Evolutionary conservation across 2,329 filamentous ascomycete species (phyloP), one percentile per base, ranked within the genome.

Genomic region (Leptoxyphium fumago): DNA sequence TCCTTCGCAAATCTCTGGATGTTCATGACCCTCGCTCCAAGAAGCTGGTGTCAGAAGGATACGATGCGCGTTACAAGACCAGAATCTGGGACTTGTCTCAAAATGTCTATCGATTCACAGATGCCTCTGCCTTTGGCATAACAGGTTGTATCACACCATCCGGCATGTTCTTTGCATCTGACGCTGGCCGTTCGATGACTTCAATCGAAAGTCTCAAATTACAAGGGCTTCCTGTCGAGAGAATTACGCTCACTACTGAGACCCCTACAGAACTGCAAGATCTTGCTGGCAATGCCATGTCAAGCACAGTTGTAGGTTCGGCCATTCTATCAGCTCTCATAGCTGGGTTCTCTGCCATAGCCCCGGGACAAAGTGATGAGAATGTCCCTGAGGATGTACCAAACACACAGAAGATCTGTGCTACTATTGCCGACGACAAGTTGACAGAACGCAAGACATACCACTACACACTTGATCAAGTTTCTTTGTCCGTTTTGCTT

Each of bases 201-300:
- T 78, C 82, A 0, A 66, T 71, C 5, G 81, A 88, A 57, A 65
- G 73, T 2, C 63, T 88, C 2, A 60, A 65, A 5, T 60, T 87
- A 5, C 84, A 88, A 62, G 84, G 83, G 1, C 65, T 88, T 41
- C 80, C 81, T 0, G 58, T 80, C 1, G 63, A 77, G 43, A 70
- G 72, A 41, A 64, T 88, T 10, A 64, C 77, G 1, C 68, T 86
- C n/a, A 78, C 74, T 0, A 71, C 71, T 8, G 78, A 88, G 52
- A 73, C 70, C 0, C 48, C 59, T 0, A 50, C 56, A 1, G 61
- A 87, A 14, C 64, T 84, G 2, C 75, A 80, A 48, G 76, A 86
- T 50, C 64, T 89, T 2, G 82, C 81, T 2, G 84, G 84, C 0
- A 89, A 91, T 57, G 84, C 84, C 0, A 89, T 89, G 84, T 78